A percentile compares a stretch with the other conserved stretches of the same genome.
phyloP scores from a whole-genome alignment of 2,329 filamentous ascomycete genomes.

The Blastomyces emzantsi region DNA sequence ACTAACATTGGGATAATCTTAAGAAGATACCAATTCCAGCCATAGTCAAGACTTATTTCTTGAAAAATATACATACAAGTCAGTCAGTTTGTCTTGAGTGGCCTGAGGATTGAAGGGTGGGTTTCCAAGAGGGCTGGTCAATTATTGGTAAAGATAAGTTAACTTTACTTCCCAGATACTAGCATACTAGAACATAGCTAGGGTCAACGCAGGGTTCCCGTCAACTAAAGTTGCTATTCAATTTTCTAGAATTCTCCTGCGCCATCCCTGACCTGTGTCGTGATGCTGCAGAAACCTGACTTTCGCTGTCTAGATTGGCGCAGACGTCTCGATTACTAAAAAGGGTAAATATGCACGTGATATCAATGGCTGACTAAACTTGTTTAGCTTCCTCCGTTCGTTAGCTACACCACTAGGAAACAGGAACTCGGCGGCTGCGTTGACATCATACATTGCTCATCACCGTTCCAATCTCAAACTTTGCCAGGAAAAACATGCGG shows the following conservation, averaged over 20 bases:
- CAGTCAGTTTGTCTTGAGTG: neutral
- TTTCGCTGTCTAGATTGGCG: neutral
- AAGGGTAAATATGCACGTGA: neutral
- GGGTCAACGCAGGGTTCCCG: neutral
- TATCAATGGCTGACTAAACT: neutral
- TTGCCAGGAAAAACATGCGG: neutral
- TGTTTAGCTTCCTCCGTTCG: too few species aligned
- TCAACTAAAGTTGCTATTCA: neutral
- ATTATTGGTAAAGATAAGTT: neutral
- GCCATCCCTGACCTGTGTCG: neutral
- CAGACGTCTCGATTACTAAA: neutral
- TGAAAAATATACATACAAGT: neutral
- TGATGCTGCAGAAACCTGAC: neutral
- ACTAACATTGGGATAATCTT: neutral
- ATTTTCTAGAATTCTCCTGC: neutral
- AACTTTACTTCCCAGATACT: neutral
- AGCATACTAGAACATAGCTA: neutral
- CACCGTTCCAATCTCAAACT: neutral
- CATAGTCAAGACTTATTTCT: neutral
- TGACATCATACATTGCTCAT: slow-evolving; percentile 6
- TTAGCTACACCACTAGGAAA: too few species aligned
- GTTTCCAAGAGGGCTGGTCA: neutral
- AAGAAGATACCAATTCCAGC: neutral
- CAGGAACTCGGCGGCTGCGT: neutral
- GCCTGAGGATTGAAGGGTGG: neutral